Conservation (phyloP, 495 filamentous ascomycete genomes). For the Penicillium mononematosum region DNA sequence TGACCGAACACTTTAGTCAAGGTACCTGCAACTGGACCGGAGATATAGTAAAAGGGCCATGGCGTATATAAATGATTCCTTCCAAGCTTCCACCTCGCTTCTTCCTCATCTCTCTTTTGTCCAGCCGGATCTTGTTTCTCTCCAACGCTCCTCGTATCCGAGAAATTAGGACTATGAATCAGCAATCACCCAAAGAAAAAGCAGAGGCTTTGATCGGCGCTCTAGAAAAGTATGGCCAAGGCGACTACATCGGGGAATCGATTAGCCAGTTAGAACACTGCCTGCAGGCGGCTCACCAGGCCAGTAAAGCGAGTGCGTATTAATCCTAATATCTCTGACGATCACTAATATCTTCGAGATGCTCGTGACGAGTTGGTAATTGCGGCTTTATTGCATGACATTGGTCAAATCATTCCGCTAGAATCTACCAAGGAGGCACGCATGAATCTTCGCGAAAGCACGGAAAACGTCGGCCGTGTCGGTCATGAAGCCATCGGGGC, state of each 20-base stretch:
- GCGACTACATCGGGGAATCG: slow-evolving; percentile 43
- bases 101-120: not conserved
- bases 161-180: slow-evolving; percentile 6
- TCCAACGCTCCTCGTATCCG: not conserved
- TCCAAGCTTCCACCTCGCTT: not conserved
- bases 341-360: slow-evolving; percentile 13
- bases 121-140: not conserved
- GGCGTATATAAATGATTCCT: not conserved
- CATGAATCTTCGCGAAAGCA: slow-evolving; percentile 27
- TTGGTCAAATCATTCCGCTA: slow-evolving; percentile 43
- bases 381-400: slow-evolving; percentile 46
- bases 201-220: slow-evolving; percentile 24
- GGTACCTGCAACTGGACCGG: not conserved
- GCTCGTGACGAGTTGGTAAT: slow-evolving; percentile 38
- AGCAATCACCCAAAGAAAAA: slow-evolving; percentile 13
- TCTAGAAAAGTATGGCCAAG: slow-evolving; percentile 35
- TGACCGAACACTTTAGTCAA: not conserved
- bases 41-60: not conserved
- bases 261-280: slow-evolving; percentile 49
- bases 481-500: slow-evolving; percentile 46
- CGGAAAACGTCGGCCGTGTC: slow-evolving; percentile 40
- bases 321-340: not conserved
- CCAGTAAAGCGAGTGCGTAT: slow-evolving; percentile 22
- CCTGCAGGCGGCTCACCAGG: slow-evolving; percentile 44
- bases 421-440: slow-evolving; percentile 31